phyloP scores from a whole-genome alignment of 148 eudicot species.

The Rhododendron mucronatum region DNA sequence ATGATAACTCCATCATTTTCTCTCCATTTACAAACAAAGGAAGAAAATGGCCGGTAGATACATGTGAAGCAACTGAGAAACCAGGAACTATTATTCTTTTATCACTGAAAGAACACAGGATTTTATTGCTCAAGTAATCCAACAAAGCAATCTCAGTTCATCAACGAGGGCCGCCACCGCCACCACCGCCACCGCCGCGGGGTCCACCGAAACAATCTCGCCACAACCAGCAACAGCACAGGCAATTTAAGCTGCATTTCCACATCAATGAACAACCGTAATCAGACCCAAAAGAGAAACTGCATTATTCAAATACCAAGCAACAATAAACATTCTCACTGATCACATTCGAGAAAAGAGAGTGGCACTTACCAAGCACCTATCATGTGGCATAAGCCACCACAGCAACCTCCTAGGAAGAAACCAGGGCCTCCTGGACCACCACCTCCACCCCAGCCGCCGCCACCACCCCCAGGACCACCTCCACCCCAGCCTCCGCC shows the following conservation, averaged over 20 bases:
- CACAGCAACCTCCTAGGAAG: background rate
- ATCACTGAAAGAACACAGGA: background rate
- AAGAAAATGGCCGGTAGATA: background rate
- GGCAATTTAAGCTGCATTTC: conserved; percentile 18
- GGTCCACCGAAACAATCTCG: conserved; percentile 24
- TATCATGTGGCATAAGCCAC: conserved; percentile 22
- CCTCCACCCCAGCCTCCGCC: conserved; percentile 13
- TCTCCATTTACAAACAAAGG: background rate
- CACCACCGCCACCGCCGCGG: conserved; percentile 1
- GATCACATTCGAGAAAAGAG: background rate
- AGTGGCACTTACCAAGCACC: conserved; percentile 13
- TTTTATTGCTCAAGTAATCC: background rate
- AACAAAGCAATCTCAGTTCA: background rate
- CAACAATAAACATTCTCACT: background rate
- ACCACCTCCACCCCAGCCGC: background rate
- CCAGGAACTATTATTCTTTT: background rate
- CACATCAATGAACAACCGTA: background rate
- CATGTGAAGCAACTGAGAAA: background rate
- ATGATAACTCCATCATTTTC: background rate
- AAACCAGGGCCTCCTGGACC: conserved; percentile 15
- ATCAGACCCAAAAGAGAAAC: background rate
- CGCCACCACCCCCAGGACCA: background rate
- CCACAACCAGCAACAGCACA: conserved; percentile 30
- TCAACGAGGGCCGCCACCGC: background rate
- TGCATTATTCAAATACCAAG: background rate